Base-by-base conservation (phyloP, 768 basidiomycete genomes). In the Dictyophora rubrovolvata region DNA sequence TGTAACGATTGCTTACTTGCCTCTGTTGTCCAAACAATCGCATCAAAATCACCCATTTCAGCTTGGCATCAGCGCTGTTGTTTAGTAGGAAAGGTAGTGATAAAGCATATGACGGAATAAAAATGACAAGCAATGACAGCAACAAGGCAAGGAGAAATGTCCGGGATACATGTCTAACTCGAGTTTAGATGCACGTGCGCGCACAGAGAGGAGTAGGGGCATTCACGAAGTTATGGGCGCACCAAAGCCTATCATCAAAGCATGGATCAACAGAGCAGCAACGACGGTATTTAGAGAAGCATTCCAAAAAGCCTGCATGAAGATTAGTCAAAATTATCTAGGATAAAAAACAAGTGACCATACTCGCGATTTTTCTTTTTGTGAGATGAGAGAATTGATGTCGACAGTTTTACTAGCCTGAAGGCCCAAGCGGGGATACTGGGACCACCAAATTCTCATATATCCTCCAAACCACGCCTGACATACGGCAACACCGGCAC, bases 21-120 rank as follows among this genome's bases (percentile, higher is more conserved):
- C 80, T 78, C 61, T 89, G 72, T 63, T 93, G 87, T 52, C 81
- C 87, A 66, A 94, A 93, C 46, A 97, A 74, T 53, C 89, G 79
- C 21, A 82, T 77, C 86, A 90, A 91, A 6, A 80, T 79, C 67
- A 84, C 75, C 48, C 86, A 77, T 49, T 77, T 79, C 55, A 81
- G 69, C 36, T 83, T 65, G 1, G 84, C 75, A 16, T 70, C 67
- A 7, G 75, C 70, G 50, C 74, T 72, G 18, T 68, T 69, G 42
- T 63, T 59, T 54, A 71, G 69, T 16, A 81, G 63, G 37, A 77
- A 77, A 0, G 89, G 87, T 1, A 75, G 62, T 7, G 89, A 89
- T 17, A 92, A 73, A 2, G 82, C 76, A 66, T 87, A 89, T 1
- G 83, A 79, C 10, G 89, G 84, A 0, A 85, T 75, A 63, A 85